Evolutionary conservation across 2,329 filamentous ascomycete species (phyloP), one percentile per base, ranked within the genome.

Genomic region (Scolecobasidium constrictum): DNA sequence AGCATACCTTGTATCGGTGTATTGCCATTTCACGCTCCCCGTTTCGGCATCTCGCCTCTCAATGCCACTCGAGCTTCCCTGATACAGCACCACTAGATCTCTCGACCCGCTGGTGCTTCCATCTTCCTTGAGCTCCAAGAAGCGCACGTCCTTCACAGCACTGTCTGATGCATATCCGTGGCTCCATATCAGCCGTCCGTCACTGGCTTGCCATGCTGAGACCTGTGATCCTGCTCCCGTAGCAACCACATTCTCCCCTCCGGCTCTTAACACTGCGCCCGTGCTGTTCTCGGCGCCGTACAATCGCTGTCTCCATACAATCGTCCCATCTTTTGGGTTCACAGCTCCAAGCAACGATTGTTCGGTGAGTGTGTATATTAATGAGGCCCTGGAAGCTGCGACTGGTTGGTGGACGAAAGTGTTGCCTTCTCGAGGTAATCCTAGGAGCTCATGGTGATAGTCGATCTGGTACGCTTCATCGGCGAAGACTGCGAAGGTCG

Each of bases 341-440:
- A 96, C 73, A 1, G 90, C 90, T 38, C 86, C 92, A 15, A 98
- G 64, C 2, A 95, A 75, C 28, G 80, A 78, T 38, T 87, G 73
- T 45, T 95, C 85, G 49, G 86, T 93, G 35, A 96, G 68, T 0
- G 92, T 93, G 61, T 95, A 98, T 41, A 98, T 73, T 28, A 98
- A 72, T 42, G 85, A 90, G 26, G 88, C 88, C 61, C 85, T 86
- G 48, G 90, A 88, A 52, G 81, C 77, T 48, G 77, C 73, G 55
- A 83, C 75, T 31, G 92, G 90, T 52, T 81, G 82, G 66, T 95
- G 86, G 76, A 96, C 96, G 73, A 96, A 93, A 52, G 90, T 95
- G 47, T 86, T 84, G 49, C 85, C 77, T 59, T 77, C 70, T 59
- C 83, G 82, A 43, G 92, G 87, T 28, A 85, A 66, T 56, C 92